Evolutionary conservation across 306 rosid species (phyloP), one percentile per base, ranked within the genome.

Genomic region (Glycine latifolia): DNA sequence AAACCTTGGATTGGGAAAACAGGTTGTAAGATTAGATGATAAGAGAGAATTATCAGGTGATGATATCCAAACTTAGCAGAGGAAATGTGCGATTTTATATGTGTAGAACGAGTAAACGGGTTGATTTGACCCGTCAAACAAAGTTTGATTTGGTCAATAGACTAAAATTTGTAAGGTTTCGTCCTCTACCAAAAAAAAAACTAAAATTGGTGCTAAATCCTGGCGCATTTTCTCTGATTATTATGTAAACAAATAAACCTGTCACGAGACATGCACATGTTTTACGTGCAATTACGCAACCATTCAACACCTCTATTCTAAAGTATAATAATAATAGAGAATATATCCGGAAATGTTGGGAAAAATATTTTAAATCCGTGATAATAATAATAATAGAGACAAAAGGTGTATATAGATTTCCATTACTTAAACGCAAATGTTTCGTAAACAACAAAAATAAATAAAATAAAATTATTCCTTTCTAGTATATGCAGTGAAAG

Each of bases 111-210:
- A 48, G 77, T 47, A 14, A 81, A 78, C 13, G 0, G 4, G 10
- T 69, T 10, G 10, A 13, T 75, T 59, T 35, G 16, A 71, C 44
- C 72, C 55, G 39, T 15, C 9, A 44, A 66, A 47, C 58, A 4
- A 46, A 9, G 26, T 78, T 73, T 89, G 91, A 89, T 73, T 78
- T 71, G 83, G 91, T 89, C 90, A 65, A 84, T 79, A 39, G 0
- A 50, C 78, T 75, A 54, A 71, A 13, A 8, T 66, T 81, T 68
- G 14, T 11, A n/a, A 39, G n/a, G 5, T 14, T 54, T 46, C 47
- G 10, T 52, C 17, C 7, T 8, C 10, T 59, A 17, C 13, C 47
- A 7, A 5, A n/a, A 6, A 5, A 14, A n/a, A 6, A 0, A n/a
- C 56, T 52, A 52, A 2, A n/a, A 54, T 54, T 54, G 26, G 67